Conservation (phyloP, 305 asterid genomes). For the Fraxinus baroniana region DNA sequence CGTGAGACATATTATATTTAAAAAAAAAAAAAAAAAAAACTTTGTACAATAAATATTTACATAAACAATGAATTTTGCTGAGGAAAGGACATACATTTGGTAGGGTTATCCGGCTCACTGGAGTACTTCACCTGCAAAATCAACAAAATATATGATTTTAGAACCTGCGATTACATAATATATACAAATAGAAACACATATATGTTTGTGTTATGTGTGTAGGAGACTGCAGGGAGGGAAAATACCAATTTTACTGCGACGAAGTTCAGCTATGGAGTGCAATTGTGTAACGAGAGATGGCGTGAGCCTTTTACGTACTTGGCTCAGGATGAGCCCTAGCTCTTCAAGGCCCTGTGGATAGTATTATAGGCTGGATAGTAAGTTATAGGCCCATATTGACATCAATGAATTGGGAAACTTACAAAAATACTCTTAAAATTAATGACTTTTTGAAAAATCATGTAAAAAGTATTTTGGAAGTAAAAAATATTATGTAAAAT, state of each 20-base stretch:
- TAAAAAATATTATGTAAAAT: too few species aligned
- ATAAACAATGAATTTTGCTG: not conserved
- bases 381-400: not conserved
- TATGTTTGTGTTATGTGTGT: not conserved
- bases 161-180: not conserved
- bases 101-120: slow-evolving; percentile 62
- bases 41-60: not conserved
- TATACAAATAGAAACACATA: not conserved
- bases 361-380: not conserved
- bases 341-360: not conserved
- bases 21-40: not conserved
- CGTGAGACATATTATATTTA: not conserved
- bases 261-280: too few species aligned
- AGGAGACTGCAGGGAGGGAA: not conserved
- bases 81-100: slow-evolving; percentile 49
- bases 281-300: not conserved
- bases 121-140: slow-evolving; percentile 71
- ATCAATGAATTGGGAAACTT: not conserved
- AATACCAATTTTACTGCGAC: too few species aligned
- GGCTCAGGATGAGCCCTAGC: not conserved
- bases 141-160: not conserved
- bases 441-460: too few species aligned
- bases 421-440: too few species aligned
- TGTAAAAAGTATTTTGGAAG: too few species aligned
- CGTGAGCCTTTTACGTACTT: not conserved